These are phyloP conservation scores for Plicaturopsis crispa DNA, from an alignment of 768 basidiomycete genomes.

Conservation along the genomic window DNA sequence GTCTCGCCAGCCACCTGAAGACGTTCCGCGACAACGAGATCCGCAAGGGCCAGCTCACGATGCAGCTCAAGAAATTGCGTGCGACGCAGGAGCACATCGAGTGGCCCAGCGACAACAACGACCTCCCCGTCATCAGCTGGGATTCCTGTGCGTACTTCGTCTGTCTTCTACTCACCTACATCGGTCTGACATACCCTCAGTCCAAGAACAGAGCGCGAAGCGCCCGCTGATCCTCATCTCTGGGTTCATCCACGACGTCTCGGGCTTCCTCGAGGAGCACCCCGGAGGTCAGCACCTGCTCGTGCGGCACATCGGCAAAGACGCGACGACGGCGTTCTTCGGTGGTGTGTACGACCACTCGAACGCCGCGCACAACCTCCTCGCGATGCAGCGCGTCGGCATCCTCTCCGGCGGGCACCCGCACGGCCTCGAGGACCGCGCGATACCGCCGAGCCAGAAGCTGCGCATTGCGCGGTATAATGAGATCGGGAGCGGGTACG, in stretches of 20 bases:
- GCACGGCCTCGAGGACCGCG: slow-evolving; percentile 15
- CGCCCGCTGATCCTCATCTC: slow-evolving; percentile 82
- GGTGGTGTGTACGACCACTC: slow-evolving; percentile 54
- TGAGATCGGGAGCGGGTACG: too few relatives aligned
- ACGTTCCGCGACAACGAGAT: slow-evolving; percentile 67
- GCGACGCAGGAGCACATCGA: slow-evolving; percentile 65
- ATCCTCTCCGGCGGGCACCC: slow-evolving; percentile 39
- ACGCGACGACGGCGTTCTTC: slow-evolving; percentile 39
- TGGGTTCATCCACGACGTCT: slow-evolving; percentile 90
- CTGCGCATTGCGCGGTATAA: slow-evolving; percentile 23
- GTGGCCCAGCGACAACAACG: slow-evolving; percentile 74
- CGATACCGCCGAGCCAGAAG: slow-evolving; percentile 34
- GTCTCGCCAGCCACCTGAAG: slow-evolving; percentile 53
- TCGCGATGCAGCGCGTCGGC: slow-evolving; percentile 53
- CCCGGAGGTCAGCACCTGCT: slow-evolving; percentile 86
- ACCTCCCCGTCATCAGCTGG: slow-evolving; percentile 81
- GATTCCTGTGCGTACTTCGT: slow-evolving; percentile 58
- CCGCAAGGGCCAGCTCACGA: slow-evolving; percentile 85
- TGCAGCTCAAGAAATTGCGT: slow-evolving; percentile 86
- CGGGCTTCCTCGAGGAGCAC: slow-evolving; percentile 81
- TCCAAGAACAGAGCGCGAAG: slow-evolving; percentile 71
- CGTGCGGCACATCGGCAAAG: slow-evolving; percentile 36
- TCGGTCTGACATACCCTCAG: slow-evolving; percentile 25
- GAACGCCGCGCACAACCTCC: slow-evolving; percentile 47
- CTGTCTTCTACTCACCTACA: neutral